These are phyloP conservation scores for Astrephomene gubernaculifera DNA, from an alignment of 139 green algal genomes.

Conservation along the genomic window DNA sequence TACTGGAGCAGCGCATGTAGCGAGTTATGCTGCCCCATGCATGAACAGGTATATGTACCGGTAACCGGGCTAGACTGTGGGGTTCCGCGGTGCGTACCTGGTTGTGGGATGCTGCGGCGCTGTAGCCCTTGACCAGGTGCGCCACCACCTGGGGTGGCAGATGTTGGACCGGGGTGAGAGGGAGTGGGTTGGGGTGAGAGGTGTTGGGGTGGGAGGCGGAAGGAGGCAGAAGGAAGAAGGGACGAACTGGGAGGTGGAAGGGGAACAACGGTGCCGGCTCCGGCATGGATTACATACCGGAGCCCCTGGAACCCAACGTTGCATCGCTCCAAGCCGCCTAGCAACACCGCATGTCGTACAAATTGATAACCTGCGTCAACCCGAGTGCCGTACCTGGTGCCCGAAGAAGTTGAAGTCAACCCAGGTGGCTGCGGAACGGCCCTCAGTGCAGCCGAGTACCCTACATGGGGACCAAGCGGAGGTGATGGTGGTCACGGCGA, in stretches of 20 bases:
- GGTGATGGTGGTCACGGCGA: too few relatives aligned
- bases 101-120: slow-evolving; percentile 56
- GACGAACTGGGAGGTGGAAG: neutral
- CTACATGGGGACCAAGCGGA: too few relatives aligned
- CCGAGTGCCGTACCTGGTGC: slow-evolving; percentile 73
- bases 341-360: too few relatives aligned
- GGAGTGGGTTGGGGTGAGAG: neutral
- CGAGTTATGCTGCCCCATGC: too few relatives aligned
- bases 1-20: too few relatives aligned
- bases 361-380: too few relatives aligned
- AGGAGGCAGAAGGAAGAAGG: neutral
- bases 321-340: too few relatives aligned
- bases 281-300: too few relatives aligned
- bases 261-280: neutral
- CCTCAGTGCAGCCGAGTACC: slow-evolving; percentile 74
- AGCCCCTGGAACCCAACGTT: too few relatives aligned
- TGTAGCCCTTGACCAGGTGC: slow-evolving; percentile 80
- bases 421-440: slow-evolving; percentile 71
- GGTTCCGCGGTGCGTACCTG: too few relatives aligned
- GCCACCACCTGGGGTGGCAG: slow-evolving; percentile 68
- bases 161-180: neutral
- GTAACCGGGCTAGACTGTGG: too few relatives aligned
- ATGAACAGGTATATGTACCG: too few relatives aligned
- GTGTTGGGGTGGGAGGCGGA: neutral
- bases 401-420: slow-evolving; percentile 87